Percentiles rank a stretch among this genome's conserved stretches.
phyloP scores from a whole-genome alignment of 163 green algal species.

The Coccomyxa subellipsoidea region DNA sequence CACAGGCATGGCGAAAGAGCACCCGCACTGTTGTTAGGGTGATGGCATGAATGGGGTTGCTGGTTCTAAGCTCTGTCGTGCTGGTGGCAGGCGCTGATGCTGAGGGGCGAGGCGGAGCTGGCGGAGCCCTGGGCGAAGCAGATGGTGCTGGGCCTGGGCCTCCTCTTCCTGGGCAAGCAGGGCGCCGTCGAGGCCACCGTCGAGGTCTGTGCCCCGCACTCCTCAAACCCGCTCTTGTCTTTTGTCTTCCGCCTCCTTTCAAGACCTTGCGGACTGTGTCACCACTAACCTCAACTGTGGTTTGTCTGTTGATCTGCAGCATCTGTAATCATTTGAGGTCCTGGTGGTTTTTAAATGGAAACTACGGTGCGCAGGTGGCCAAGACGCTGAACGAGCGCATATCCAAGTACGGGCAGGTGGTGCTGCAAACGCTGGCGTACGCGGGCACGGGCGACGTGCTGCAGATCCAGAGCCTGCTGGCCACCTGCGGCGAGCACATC shows the following conservation, averaged over 20 bases:
- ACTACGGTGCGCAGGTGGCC: slow-evolving; percentile 54
- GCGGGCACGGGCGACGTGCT: slow-evolving; percentile 96
- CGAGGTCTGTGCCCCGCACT: slow-evolving; percentile 57
- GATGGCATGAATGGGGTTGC: not conserved
- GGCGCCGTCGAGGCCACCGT: slow-evolving; percentile 87
- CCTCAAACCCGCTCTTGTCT: slow-evolving; percentile 3
- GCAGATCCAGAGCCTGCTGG: slow-evolving; percentile 81
- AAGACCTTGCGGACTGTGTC: no score
- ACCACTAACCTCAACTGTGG: no score
- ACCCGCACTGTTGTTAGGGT: not conserved
- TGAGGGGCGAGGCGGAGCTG: slow-evolving; percentile 75
- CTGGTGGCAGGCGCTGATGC: slow-evolving; percentile 68
- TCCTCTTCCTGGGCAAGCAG: slow-evolving; percentile 91
- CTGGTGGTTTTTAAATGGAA: not conserved
- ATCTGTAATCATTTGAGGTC: not conserved
- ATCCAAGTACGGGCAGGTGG: slow-evolving; percentile 62
- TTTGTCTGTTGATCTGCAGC: no score
- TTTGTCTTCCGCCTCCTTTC: no score
- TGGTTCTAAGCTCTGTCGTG: not conserved
- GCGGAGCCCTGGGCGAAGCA: slow-evolving; percentile 66
- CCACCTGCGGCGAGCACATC: slow-evolving; percentile 81
- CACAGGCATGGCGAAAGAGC: not conserved
- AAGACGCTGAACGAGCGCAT: slow-evolving; percentile 86
- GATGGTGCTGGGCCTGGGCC: slow-evolving; percentile 80
- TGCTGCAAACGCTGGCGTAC: slow-evolving; percentile 86